Conservation (phyloP, 139 green algal genomes). For the Dunaliella sp. region DNA sequence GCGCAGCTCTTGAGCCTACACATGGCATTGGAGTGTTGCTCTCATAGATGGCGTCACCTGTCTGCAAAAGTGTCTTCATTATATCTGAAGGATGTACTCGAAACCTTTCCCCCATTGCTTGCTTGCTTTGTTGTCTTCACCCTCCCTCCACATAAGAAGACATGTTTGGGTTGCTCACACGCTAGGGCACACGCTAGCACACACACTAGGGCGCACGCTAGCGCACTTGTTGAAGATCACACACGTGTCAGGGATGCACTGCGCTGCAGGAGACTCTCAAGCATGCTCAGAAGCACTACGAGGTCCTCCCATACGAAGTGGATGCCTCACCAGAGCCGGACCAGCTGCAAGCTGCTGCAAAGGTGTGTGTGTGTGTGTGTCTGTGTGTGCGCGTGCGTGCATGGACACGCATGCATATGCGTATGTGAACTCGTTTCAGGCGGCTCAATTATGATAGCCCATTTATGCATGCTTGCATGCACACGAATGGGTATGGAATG, state of each 20-base stretch:
- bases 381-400: not conserved
- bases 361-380: not conserved
- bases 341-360: not conserved
- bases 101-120: no score
- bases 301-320: not conserved
- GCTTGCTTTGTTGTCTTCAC: not conserved
- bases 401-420: not conserved
- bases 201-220: not conserved
- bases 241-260: no score
- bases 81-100: not conserved
- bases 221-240: not conserved
- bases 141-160: not conserved
- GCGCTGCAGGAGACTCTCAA: not conserved
- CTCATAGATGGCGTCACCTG: not conserved
- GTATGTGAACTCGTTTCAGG: no score
- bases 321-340: not conserved
- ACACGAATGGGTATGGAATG: no score
- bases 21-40: not conserved
- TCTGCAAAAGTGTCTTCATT: not conserved
- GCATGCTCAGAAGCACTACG: not conserved
- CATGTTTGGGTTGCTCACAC: not conserved
- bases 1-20: not conserved
- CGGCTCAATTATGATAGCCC: no score
- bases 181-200: not conserved
- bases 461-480: no score